Conservation (phyloP, 352 stramenopile genomes). For the Pythium myriotylum region DNA sequence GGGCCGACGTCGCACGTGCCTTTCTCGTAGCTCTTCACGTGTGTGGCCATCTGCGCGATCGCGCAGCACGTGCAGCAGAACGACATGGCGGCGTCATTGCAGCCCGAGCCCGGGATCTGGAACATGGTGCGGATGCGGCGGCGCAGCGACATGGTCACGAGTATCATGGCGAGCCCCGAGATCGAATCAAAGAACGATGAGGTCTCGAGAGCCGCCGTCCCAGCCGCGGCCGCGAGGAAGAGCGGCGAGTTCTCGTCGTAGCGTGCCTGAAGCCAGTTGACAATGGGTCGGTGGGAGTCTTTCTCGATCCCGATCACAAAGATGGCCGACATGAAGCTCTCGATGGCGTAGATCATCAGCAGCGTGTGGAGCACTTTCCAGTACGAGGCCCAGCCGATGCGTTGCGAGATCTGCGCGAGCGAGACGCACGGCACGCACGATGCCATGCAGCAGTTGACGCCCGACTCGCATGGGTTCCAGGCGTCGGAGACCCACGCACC, state of each 20-base stretch:
- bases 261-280: not conserved
- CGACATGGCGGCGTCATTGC: not conserved
- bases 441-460: not conserved
- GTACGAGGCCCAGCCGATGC: not conserved
- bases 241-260: not conserved
- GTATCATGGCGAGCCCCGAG: not conserved
- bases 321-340: not conserved
- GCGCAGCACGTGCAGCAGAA: constrained; percentile 11
- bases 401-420: constrained; percentile 2
- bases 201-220: not conserved
- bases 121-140: constrained; percentile 5
- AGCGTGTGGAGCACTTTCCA: constrained; percentile 3
- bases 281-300: not conserved
- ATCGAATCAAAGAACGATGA: not conserved
- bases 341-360: not conserved
- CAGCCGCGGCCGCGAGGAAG: not conserved
- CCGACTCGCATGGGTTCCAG: not conserved
- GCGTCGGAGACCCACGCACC: not conserved
- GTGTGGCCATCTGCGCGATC: constrained; percentile 12
- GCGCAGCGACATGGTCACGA: not conserved
- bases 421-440: not conserved
- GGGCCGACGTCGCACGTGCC: not conserved
- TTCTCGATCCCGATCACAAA: not conserved
- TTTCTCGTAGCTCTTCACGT: constrained; percentile 11
- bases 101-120: not conserved